A percentile compares a stretch with the other conserved stretches of the same genome.
These are phyloP conservation scores for Wickerhamomyces sp. DNA, from an alignment of 1,139 yeast species.

Conservation along the genomic window DNA sequence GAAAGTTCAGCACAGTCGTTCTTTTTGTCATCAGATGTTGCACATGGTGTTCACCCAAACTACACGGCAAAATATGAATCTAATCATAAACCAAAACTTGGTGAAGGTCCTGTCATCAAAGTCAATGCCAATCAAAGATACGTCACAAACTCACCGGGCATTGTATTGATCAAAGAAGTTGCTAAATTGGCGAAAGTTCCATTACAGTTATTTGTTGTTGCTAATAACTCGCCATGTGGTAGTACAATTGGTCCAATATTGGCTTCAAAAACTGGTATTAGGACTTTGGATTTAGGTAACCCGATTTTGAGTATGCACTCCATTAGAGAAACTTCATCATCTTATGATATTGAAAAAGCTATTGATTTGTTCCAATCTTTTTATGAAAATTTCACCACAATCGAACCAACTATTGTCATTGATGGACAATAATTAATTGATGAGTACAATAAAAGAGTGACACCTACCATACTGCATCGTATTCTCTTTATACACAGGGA, in stretches of 20 bases:
- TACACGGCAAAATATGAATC: constrained; percentile 72
- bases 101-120: constrained; percentile 89
- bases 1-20: constrained; percentile 79
- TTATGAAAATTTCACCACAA: constrained; percentile 40
- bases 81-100: constrained; percentile 73
- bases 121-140: constrained; percentile 93
- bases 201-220: constrained; percentile 77
- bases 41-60: constrained; percentile 96
- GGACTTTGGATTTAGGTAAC: constrained; percentile 89
- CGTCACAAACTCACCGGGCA: constrained; percentile 89
- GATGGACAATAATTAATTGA: constrained; percentile 18
- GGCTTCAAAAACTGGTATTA: constrained; percentile 81
- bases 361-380: constrained; percentile 57
- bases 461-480: no score
- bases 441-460: no score
- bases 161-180: constrained; percentile 67
- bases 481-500: no score
- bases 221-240: constrained; percentile 93
- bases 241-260: constrained; percentile 95
- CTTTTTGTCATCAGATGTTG: constrained; percentile 90
- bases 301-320: constrained; percentile 97
- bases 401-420: constrained; percentile 31
- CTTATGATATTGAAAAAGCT: constrained; percentile 63
- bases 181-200: constrained; percentile 67
- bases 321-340: constrained; percentile 89